Evolutionary conservation across 176 grass and related monocot genomes (phyloP).

Genomic region (Oryza coarctata): DNA sequence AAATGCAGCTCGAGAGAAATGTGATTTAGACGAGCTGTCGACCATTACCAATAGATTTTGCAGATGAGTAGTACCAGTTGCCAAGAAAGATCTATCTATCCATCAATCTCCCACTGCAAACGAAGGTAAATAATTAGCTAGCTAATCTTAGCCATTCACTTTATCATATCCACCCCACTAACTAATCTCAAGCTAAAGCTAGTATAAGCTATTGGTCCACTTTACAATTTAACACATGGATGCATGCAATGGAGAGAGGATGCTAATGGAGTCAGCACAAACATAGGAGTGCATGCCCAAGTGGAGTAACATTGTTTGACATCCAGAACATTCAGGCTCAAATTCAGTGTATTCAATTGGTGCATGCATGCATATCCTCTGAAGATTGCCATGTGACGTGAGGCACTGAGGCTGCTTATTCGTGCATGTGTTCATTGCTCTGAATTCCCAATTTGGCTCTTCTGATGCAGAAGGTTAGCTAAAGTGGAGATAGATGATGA

Average conservation of each 20-base stretch:
- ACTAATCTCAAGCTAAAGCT: neutral
- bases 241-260: neutral
- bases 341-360: slow-evolving; percentile 6
- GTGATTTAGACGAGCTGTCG: slow-evolving; percentile 9
- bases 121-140: neutral
- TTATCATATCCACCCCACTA: neutral
- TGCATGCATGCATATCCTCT: neutral
- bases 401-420: neutral
- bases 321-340: neutral
- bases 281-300: neutral
- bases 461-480: neutral
- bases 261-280: slow-evolving; percentile 11
- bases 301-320: neutral
- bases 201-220: no score
- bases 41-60: neutral
- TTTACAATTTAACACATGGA: slow-evolving; percentile 3
- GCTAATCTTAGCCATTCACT: neutral
- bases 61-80: neutral
- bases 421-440: slow-evolving; percentile 19
- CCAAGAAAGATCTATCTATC: neutral
- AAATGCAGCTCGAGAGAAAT: neutral
- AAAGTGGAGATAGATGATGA: neutral
- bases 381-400: neutral
- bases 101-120: neutral
- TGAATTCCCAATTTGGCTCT: neutral